Evolutionary conservation across 305 asterid genomes (phyloP).

Genomic region (Fraxinus xanthoxyloides): DNA sequence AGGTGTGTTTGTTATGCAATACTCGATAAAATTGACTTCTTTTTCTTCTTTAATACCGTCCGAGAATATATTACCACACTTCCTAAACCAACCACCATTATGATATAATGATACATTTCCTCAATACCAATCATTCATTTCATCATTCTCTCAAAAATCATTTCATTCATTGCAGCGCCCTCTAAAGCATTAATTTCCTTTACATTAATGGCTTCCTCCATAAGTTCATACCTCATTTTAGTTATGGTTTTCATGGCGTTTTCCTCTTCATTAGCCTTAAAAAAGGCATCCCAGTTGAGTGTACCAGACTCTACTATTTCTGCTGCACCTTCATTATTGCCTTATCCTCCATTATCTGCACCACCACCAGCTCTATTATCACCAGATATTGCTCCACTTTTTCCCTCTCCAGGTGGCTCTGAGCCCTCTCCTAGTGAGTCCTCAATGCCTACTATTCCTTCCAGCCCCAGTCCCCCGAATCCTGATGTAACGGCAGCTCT

Average conservation of each 20-base stretch:
- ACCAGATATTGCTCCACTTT: constrained; percentile 71
- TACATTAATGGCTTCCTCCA: constrained; percentile 39
- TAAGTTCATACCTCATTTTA: constrained; percentile 20
- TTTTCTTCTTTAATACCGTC: background rate
- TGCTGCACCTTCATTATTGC: constrained; percentile 72
- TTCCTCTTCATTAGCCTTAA: constrained; percentile 14
- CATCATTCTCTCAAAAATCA: constrained; percentile 1
- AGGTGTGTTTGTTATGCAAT: background rate
- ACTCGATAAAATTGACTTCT: background rate
- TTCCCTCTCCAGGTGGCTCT: constrained; percentile 77
- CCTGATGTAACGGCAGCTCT: constrained; percentile 58
- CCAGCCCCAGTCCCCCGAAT: constrained; percentile 91
- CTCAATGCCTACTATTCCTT: constrained; percentile 66
- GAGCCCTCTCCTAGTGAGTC: constrained; percentile 70
- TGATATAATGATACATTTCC: constrained; percentile 1
- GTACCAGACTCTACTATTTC: constrained; percentile 69
- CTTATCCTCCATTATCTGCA: constrained; percentile 52
- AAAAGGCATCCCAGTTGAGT: constrained; percentile 4
- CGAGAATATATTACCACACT: background rate
- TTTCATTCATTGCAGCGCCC: constrained; percentile 43
- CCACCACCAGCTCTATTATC: constrained; percentile 47
- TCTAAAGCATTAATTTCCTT: background rate
- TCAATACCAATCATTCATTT: constrained; percentile 22
- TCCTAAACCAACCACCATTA: constrained; percentile 10
- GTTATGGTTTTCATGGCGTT: constrained; percentile 29